These are phyloP conservation scores for Fusarium sp. DNA, from an alignment of 2,329 filamentous ascomycete genomes.

Conservation along the genomic window DNA sequence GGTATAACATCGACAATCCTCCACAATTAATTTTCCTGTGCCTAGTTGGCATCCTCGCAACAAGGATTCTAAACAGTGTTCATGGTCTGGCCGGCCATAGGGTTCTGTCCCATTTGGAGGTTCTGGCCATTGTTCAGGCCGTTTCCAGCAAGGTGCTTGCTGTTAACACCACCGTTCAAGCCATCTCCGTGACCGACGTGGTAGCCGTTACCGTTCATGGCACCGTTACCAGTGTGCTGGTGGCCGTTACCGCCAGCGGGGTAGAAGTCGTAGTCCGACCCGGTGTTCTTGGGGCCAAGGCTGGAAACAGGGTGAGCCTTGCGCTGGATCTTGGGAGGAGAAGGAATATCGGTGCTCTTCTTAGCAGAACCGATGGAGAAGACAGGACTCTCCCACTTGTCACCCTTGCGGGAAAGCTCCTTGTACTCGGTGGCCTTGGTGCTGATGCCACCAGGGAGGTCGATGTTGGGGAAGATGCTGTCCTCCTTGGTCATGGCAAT, in stretches of 20 bases:
- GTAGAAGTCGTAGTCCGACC: conserved; percentile 30
- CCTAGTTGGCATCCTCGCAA: conserved; percentile 3
- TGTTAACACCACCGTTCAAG: conserved; percentile 31
- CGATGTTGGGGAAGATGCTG: conserved; percentile 87
- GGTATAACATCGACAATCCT: conserved; percentile 41
- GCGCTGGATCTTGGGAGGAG: conserved; percentile 61
- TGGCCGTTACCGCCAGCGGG: conserved; percentile 30
- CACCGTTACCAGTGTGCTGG: conserved; percentile 21
- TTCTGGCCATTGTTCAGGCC: conserved; percentile 14
- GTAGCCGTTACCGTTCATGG: conserved; percentile 33
- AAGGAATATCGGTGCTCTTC: conserved; percentile 77
- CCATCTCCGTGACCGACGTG: conserved; percentile 21
- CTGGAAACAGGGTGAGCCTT: conserved; percentile 52
- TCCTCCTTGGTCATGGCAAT: conserved; percentile 74
- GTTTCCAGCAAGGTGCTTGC: conserved; percentile 25
- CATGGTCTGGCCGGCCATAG: conserved; percentile 26
- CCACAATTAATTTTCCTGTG: conserved; percentile 7
- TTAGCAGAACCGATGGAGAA: conserved; percentile 86
- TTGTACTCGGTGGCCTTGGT: conserved; percentile 95
- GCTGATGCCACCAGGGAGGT: conserved; percentile 84
- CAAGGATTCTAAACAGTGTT: conserved; percentile 33
- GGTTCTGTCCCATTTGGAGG: conserved; percentile 6
- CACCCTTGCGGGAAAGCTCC: conserved; percentile 86
- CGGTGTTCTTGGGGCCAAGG: conserved; percentile 19
- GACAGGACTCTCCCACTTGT: conserved; percentile 93